These are phyloP conservation scores for Amphibolis antarctica DNA, from an alignment of 106 monocot species.

Conservation along the genomic window DNA sequence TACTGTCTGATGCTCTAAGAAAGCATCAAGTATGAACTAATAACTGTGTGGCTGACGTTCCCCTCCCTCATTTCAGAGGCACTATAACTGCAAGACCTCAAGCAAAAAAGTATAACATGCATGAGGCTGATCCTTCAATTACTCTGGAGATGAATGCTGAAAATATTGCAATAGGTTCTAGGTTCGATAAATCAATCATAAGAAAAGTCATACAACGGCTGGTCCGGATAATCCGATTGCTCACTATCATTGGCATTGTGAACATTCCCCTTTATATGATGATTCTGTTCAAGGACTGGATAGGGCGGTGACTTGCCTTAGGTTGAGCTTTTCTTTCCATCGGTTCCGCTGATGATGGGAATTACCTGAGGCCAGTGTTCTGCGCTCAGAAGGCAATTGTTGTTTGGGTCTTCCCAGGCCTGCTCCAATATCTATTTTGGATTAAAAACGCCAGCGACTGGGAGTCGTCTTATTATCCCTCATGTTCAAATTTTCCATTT, in stretches of 20 bases:
- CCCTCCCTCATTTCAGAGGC: slow-evolving; percentile 29
- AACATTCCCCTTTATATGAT: slow-evolving; percentile 91
- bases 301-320: slow-evolving; percentile 30
- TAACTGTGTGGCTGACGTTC: background rate
- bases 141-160: slow-evolving; percentile 42
- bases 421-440: too few relatives aligned
- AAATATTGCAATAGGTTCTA: slow-evolving; percentile 23
- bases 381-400: too few relatives aligned
- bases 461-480: too few relatives aligned
- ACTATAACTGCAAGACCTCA: slow-evolving; percentile 43
- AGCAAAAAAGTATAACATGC: slow-evolving; percentile 35
- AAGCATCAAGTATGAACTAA: too few relatives aligned
- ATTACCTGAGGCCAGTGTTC: slow-evolving; percentile 25
- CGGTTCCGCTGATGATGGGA: slow-evolving; percentile 22
- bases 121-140: slow-evolving; percentile 35
- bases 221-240: slow-evolving; percentile 36
- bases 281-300: slow-evolving; percentile 95
- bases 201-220: slow-evolving; percentile 32
- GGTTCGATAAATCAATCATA: slow-evolving; percentile 28
- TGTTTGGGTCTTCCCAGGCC: too few relatives aligned
- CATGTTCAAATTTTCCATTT: too few relatives aligned
- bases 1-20: background rate
- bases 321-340: slow-evolving; percentile 18
- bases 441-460: too few relatives aligned
- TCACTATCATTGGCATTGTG: slow-evolving; percentile 51